Evolutionary conservation across 2,329 filamentous ascomycete genomes (phyloP).

Genomic region (Trichoderma sp.): DNA sequence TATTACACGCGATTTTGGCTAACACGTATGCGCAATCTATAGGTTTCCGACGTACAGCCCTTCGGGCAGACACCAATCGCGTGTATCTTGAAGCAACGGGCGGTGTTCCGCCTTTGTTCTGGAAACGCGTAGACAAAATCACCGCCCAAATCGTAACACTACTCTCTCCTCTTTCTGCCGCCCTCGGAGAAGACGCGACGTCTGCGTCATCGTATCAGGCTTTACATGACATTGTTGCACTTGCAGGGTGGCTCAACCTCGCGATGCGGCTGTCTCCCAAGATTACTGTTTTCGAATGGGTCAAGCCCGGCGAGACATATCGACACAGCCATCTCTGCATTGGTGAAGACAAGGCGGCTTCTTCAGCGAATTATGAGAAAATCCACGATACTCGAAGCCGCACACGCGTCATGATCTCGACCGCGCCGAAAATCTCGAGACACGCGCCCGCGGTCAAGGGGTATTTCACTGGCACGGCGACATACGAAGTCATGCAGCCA

Average conservation of each 20-base stretch:
- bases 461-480: conserved; percentile 23
- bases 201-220: conserved; percentile 27
- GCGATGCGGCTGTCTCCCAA: conserved; percentile 30
- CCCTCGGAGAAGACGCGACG: conserved; percentile 22
- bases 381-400: not conserved
- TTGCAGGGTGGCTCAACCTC: conserved; percentile 36
- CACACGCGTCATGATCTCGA: conserved; percentile 37
- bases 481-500: conserved; percentile 30
- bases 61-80: conserved; percentile 31
- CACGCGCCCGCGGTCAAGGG: conserved; percentile 24
- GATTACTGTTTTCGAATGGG: conserved; percentile 33
- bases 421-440: conserved; percentile 31
- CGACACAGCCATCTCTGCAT: conserved; percentile 28
- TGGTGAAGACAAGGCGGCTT: conserved; percentile 18
- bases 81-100: conserved; percentile 28
- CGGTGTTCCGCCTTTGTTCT: conserved; percentile 32
- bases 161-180: conserved; percentile 31
- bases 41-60: conserved; percentile 35
- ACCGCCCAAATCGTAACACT: conserved; percentile 28
- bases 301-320: conserved; percentile 32
- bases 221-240: conserved; percentile 34
- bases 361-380: not conserved
- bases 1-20: not conserved
- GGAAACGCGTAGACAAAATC: conserved; percentile 35
- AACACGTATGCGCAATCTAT: not conserved